These are phyloP conservation scores for Trichocladium uniseriatum DNA, from an alignment of 495 filamentous ascomycete species.

Conservation along the genomic window DNA sequence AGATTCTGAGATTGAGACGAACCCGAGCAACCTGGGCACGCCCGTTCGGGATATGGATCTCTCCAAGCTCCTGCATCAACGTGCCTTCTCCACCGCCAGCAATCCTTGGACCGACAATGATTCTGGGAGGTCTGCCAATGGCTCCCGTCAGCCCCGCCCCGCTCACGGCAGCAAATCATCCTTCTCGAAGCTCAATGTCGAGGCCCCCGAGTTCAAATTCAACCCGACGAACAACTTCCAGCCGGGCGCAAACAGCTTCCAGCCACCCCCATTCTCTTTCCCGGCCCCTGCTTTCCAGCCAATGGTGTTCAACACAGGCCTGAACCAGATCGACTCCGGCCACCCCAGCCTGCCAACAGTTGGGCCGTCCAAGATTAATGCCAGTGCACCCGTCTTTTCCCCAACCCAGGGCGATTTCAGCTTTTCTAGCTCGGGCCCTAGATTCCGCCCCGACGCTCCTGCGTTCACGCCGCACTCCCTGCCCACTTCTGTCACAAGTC, in stretches of 20 bases:
- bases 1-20: conserved; percentile 63
- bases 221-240: conserved; percentile 56
- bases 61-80: conserved; percentile 30
- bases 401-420: conserved; percentile 62
- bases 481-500: conserved; percentile 30
- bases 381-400: conserved; percentile 59
- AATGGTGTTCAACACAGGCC: conserved; percentile 26
- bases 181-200: conserved; percentile 72
- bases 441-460: conserved; percentile 75
- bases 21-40: conserved; percentile 63
- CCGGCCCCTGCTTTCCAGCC: conserved; percentile 48
- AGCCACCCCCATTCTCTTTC: conserved; percentile 49
- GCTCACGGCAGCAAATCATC: conserved; percentile 58
- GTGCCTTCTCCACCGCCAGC: conserved; percentile 36
- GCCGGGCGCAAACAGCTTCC: conserved; percentile 52
- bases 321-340: conserved; percentile 28
- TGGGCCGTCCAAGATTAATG: conserved; percentile 58
- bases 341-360: conserved; percentile 33
- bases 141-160: conserved; percentile 18
- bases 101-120: conserved; percentile 44
- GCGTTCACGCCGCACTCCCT: conserved; percentile 59
- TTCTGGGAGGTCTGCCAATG: conserved; percentile 26
- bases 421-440: conserved; percentile 57
- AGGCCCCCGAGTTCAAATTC: conserved; percentile 79
- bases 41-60: conserved; percentile 41